These are phyloP conservation scores for Phytophthora europaea DNA, from an alignment of 352 stramenopile species.

Conservation along the genomic window DNA sequence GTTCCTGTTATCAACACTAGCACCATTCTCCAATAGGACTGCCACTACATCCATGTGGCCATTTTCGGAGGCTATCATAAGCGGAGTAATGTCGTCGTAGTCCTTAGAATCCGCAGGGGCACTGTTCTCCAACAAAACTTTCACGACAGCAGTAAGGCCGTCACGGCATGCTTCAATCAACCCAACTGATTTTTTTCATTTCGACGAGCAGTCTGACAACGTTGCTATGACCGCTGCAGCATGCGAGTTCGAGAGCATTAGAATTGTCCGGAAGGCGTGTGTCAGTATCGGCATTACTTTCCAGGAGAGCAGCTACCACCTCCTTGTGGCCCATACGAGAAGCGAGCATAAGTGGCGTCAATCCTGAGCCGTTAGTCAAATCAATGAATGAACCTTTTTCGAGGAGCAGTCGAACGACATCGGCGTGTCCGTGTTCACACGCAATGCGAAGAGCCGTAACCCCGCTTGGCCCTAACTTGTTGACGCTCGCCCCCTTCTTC, in stretches of 20 bases:
- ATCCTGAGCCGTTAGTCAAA: not conserved
- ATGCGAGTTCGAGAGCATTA: not conserved
- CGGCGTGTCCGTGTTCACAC: not conserved
- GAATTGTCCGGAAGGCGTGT: not conserved
- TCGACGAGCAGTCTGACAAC: not conserved
- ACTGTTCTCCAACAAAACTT: not conserved
- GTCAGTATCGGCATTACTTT: not conserved
- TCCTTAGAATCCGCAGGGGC: not conserved
- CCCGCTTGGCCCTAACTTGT: not conserved
- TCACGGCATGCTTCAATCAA: not conserved
- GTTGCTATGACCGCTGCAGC: not conserved
- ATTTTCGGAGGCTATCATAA: not conserved
- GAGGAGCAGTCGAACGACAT: slow-evolving; percentile 2
- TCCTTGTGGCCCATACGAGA: not conserved
- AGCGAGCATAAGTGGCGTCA: not conserved
- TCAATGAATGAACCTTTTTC: slow-evolving; percentile 7
- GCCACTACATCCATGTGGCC: not conserved
- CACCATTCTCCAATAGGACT: not conserved
- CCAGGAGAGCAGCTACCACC: not conserved
- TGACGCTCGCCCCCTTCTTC: not conserved
- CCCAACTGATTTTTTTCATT: not conserved
- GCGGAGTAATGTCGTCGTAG: not conserved
- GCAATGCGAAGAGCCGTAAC: not conserved
- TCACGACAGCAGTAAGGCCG: not conserved
- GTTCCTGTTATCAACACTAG: not conserved